Evolutionary conservation across 176 grass and related monocot species (phyloP).

Genomic region (Avena sativa): DNA sequence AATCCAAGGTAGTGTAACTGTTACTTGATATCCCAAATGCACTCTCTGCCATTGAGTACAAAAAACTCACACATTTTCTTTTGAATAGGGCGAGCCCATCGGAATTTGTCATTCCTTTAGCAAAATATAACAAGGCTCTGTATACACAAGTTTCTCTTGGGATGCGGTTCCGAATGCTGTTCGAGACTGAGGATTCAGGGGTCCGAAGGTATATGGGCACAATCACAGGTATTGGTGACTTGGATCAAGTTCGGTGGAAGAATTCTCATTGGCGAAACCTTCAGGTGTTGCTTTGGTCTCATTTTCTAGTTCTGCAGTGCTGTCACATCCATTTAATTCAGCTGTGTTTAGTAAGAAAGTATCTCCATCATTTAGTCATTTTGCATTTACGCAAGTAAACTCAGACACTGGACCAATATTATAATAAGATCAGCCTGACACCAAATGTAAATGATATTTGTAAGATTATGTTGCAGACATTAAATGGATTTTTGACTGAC

Average conservation of each 20-base stretch:
- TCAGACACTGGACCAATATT: slow-evolving; percentile 2
- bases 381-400: slow-evolving; percentile 11
- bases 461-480: slow-evolving; percentile 11
- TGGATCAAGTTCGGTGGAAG: slow-evolving; percentile 86
- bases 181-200: slow-evolving; percentile 97
- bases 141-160: slow-evolving; percentile 98
- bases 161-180: slow-evolving; percentile 98
- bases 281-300: slow-evolving; percentile 59
- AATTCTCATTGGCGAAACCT: slow-evolving; percentile 99
- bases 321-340: slow-evolving; percentile 21
- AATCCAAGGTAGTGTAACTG: slow-evolving; percentile 81
- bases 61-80: slow-evolving; percentile 32
- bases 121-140: slow-evolving; percentile 95
- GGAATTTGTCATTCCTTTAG: slow-evolving; percentile 95
- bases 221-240: slow-evolving; percentile 91
- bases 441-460: slow-evolving; percentile 16
- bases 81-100: slow-evolving; percentile 83
- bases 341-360: slow-evolving; percentile 1
- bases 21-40: slow-evolving; percentile 21
- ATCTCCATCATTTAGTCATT: not conserved
- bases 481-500: not conserved
- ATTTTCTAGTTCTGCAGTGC: not conserved
- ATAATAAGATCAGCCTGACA: slow-evolving; percentile 5
- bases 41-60: not conserved
- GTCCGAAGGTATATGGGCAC: slow-evolving; percentile 98